Base-by-base conservation (phyloP, 1,284 basidiomycete genomes). In the Malassezia vespertilionis region DNA sequence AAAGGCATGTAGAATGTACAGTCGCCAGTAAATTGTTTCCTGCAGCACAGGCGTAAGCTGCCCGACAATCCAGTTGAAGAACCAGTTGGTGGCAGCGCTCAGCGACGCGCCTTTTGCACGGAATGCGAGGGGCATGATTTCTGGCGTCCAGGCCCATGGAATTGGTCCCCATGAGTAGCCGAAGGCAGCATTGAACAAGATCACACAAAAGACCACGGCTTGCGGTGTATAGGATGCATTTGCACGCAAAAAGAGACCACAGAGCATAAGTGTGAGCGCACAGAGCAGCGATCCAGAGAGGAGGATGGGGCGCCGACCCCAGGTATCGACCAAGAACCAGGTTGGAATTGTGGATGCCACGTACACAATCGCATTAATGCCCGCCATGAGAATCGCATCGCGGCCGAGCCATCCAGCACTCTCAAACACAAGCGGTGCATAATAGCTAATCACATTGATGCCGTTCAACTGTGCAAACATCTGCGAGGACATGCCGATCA, bases 401-500 rank as follows among this genome's bases (percentile, higher is more conserved):
- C 90, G 79, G n/a, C 91, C 91, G 50, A 93, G 79, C 90, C 91
- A 97, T 33, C 91, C 91, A 34, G 90, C 90, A 76, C 87, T 74
- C 36, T 65, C 65, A 44, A 65, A 59, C 40, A 74, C 56, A 40
- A 61, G 57, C 35, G 54, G 40, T 33, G 87, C 86, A 73, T 93
- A 95, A 72, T 93, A 95, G 4, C 84, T 88, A 21, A 95, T 90
- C 46, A 90, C 86, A 54, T 64, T 69, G 59, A 67, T 64, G 36
- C 67, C 67, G 49, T 65, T 61, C 58, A 95, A 75, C 72, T 95
- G 91, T 37, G 90, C 90, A 71, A 95, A 95, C 46, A 85, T 83
- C 71, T 96, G 91, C 54, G 86, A 87, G 15, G 86, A 89, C 86
- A 91, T 91, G n/a, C 90, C 91, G 51, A 96, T 81, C 56, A 95